Evolutionary conservation across 2,329 filamentous ascomycete genomes (phyloP), one percentile per base, ranked within the genome.

Genomic region (Aspergillus ruber): DNA sequence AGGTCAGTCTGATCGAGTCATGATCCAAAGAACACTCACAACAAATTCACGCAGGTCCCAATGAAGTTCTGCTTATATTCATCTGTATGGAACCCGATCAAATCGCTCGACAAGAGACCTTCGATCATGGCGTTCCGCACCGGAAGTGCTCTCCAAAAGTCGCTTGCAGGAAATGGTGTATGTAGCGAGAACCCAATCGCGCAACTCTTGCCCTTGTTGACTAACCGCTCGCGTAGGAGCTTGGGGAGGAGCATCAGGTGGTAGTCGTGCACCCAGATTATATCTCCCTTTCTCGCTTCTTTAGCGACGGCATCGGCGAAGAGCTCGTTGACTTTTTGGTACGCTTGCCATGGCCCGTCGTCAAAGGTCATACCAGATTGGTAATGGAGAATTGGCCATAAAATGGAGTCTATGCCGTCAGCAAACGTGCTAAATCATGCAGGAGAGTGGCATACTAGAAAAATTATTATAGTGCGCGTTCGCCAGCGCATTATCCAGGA

Each of bases 31-130:
- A 21, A 44, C 18, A 68, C 78, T 67, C 74, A 85, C 75, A 94
- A 75, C 52, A 95, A 90, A 53, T 87, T 83, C 13, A 86, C 88
- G 72, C 90, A 95, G 61, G 86, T 90, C 69, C 88, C 91, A 48
- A 95, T 74, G 72, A 96, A 95, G 68, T 96, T 90, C 45, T 88
- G 80, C 23, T 88, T 88, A 61, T 96, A 96, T 71, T 95, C 89
- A 71, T 95, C 94, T n/a, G 90, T 96, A 70, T 96, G 91, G 74
- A 96, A 96, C n/a, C 90, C 90, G 58, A 96, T 85, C 48, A 96
- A 73, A 64, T 95, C 90, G 72, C 89, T 93, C 62, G 90, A 83
- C 20, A 96, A 76, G 35, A 95, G 79, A 41, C 90, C 90, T 43
- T 84, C 77, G 27, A 96, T 77, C 45, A 96, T 82, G 56, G 86